phyloP scores from a whole-genome alignment of 2,329 filamentous ascomycete genomes.

The Colletotrichum scovillei region DNA sequence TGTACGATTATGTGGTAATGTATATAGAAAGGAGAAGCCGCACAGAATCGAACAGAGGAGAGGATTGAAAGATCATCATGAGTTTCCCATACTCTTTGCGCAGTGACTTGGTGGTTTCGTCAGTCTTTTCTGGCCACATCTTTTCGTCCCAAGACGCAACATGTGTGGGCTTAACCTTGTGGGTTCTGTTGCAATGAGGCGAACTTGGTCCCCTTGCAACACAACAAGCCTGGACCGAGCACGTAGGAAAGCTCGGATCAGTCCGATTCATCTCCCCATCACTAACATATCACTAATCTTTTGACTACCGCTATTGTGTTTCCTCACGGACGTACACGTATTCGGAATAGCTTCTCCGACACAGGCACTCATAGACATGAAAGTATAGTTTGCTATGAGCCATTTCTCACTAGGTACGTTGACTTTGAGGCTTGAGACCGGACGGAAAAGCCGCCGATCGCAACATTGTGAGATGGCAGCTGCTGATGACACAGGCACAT shows the following conservation, averaged over 20 bases:
- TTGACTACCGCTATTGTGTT: not conserved
- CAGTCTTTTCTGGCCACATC: not conserved
- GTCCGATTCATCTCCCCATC: not conserved
- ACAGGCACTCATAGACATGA: not conserved
- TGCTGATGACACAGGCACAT: slow-evolving; percentile 15
- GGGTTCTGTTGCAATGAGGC: slow-evolving; percentile 2
- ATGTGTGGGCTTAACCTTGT: not conserved
- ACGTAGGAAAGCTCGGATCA: not conserved
- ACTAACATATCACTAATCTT: not conserved
- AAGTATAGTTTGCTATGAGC: slow-evolving; percentile 15
- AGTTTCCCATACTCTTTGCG: not conserved
- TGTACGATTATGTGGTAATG: slow-evolving; percentile 35
- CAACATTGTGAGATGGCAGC: slow-evolving; percentile 16
- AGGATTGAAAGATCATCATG: not conserved
- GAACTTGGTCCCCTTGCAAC: not conserved
- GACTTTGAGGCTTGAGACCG: slow-evolving; percentile 21
- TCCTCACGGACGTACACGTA: not conserved
- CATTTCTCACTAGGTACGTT: not conserved
- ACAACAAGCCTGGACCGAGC: not conserved
- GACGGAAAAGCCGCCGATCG: slow-evolving; percentile 23
- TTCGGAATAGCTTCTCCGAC: not conserved
- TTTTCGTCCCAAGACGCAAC: not conserved
- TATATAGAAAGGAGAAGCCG: slow-evolving; percentile 18
- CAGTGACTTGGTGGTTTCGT: not conserved
- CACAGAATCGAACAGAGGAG: slow-evolving; percentile 23